phyloP scores from a whole-genome alignment of 257 asterid genomes.

The Thymus mandschuricus region DNA sequence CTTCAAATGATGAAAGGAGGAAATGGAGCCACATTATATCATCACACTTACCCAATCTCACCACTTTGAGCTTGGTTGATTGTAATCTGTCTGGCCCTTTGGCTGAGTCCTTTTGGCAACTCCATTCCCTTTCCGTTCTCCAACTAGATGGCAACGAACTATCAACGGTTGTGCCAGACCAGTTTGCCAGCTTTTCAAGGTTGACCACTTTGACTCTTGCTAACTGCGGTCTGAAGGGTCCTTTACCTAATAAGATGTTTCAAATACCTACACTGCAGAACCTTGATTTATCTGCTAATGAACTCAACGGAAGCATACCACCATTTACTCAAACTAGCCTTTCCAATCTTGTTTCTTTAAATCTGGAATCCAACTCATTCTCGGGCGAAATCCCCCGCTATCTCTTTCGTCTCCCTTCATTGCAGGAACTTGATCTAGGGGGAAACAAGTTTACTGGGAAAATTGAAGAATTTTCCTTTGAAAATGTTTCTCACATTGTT shows the following conservation, averaged over 20 bases:
- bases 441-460: too few relatives aligned
- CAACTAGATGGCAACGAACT: neutral
- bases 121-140: neutral
- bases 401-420: neutral
- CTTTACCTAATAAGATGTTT: too few relatives aligned
- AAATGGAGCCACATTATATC: too few relatives aligned
- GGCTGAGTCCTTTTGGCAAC: neutral
- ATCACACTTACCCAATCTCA: too few relatives aligned
- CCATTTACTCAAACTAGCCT: neutral
- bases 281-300: too few relatives aligned
- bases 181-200: neutral
- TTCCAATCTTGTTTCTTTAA: neutral
- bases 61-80: neutral
- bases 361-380: neutral
- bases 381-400: neutral
- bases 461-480: neutral
- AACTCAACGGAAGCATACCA: too few relatives aligned
- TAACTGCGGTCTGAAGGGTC: neutral
- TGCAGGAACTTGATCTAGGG: neutral
- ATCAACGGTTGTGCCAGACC: neutral
- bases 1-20: too few relatives aligned
- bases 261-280: too few relatives aligned
- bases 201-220: neutral
- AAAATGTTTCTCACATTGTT: slow-evolving; percentile 16
- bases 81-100: neutral